Evolutionary conservation across 768 basidiomycete species (phyloP), one percentile per base, ranked within the genome.

Genomic region (Trametes sanguinea): DNA sequence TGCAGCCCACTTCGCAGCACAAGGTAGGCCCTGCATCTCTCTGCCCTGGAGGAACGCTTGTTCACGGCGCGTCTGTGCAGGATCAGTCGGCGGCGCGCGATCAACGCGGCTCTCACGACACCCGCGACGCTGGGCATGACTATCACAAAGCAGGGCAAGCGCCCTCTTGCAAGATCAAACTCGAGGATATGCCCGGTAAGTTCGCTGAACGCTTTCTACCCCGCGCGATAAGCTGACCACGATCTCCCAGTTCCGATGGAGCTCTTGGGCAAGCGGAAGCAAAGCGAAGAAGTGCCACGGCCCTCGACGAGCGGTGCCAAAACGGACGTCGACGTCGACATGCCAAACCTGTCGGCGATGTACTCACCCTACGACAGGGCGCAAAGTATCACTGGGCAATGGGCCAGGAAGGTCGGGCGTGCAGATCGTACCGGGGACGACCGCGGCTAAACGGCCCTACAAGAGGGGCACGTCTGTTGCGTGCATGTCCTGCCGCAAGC

Each of bases 401-500:
- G 62, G 46, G 37, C 33, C 46, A 13, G 44, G 48, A 4, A 52
- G 29, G 45, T 10, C 27, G 14, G 9, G 37, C 30, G 51, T 60
- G 39, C 44, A 50, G 51, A 37, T 57, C 9, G 22, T 39, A 29
- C 35, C 51, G 11, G 57, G 57, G 6, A 45, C 29, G 32, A 44
- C 47, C 5, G n/a, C 14, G 3, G 57, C 65, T n/a, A 62, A 62
- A 43, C 33, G 51, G 51, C 35, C 57, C 22, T 57, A 57, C 65
- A 66, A 57, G 50, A 61, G 65, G 35, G 56, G 43, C 10, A 66
- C 65, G n/a, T 4, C 39, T n/a, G 54, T 60, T 22, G 70, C 70
- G 6, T 71, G 70, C 51, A 54, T 47, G 35, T 71, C 68, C 61
- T 71, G 70, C 53, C 58, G 70, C 42, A 62, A 63, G 45, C 65